Evolutionary conservation across 108 stramenopile genomes (phyloP), one percentile per base, ranked within the genome.

Genomic region (Nitzschia sp.): DNA sequence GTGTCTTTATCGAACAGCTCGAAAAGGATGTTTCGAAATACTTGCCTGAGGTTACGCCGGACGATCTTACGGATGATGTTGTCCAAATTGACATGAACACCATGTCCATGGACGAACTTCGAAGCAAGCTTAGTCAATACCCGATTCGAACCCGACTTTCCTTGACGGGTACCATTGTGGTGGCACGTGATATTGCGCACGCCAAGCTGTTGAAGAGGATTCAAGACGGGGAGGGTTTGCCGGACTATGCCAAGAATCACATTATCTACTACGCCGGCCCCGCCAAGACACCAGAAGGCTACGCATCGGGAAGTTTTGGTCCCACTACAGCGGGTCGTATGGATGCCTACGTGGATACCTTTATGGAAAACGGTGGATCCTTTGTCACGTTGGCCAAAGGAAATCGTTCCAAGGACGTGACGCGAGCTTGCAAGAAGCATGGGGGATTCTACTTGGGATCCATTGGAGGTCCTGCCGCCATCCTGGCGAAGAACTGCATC

Each of bases 311-410:
- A 24, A 87, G 85, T 19, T 98, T 97, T 67, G 96, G 97, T 5
- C 97, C 96, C 1, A 98, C 96, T n/a, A 96, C 97, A 6, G 97
- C 97, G 11, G 97, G 97, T n/a, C 76, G 97, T 47, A 98, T 98
- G 97, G 97, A 98, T 85, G 82, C 90, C 1, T 98, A 98, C 69
- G 96, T 97, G 45, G 93, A 90, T 65, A 83, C 71, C 48, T 98
- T 98, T 63, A 96, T 96, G 97, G 74, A 85, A 59, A 61, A 91
- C 57, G 97, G 97, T 28, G 97, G 97, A 31, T 85, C 82, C 18
- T 95, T 95, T 68, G 79, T 98, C 46, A 94, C 95, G 34, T 79
- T 98, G 26, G 97, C 97, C 54, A 98, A 98, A 70, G 97, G 97
- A 5, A 97, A 97, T 82, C 85, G 96, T 35, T 90, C 89, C 31